Evolutionary conservation across 176 grass and related monocot species (phyloP), one percentile per base, ranked within the genome.

Genomic region (Zoysia pacifica): DNA sequence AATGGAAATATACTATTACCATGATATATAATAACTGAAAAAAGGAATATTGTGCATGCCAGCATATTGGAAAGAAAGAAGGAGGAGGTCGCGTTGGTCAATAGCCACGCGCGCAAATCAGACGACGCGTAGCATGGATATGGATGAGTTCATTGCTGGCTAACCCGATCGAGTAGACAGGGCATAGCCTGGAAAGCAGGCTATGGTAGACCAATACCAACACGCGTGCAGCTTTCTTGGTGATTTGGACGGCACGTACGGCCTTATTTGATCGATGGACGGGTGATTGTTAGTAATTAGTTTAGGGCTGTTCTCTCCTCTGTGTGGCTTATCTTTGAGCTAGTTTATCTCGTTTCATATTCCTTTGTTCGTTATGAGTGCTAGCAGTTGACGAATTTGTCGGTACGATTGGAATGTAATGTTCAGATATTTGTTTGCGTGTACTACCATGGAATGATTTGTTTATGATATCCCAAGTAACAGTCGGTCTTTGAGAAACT

Each of bases 161-260:
- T 45, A 7, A 42, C 28, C 28, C 28, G 28, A 28, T 28, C 28
- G 28, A 28, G 28, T n/a, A 47, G 52, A 15, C 15, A 54, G 15
- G 15, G 50, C 50, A 14, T 52, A 52, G 50, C 4, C 50, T 52
- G 53, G 53, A 14, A 2, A 6, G 48, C 48, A 20, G n/a, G 56
- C n/a, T 59, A 5, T 19, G 9, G 16, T 28, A 28, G 28, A 28
- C 28, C 28, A 28, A 28, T 28, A 20, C 18, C 18, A 20, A 37
- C 9, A 48, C 12, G 9, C 58, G 14, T 4, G 75, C 64, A 66
- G 1, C 60, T 75, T 48, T 83, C 72, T 2, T n/a, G 49, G 1
- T 59, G 51, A 60, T 59, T 67, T 38, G 13, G 61, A 83, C 62
- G 63, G 18, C 62, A 83, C 61, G 16, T 50, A 83, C 61, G 16